Evolutionary conservation across 345 rosid species (phyloP), one percentile per base, ranked within the genome.

Genomic region (Eutrema japonicum): DNA sequence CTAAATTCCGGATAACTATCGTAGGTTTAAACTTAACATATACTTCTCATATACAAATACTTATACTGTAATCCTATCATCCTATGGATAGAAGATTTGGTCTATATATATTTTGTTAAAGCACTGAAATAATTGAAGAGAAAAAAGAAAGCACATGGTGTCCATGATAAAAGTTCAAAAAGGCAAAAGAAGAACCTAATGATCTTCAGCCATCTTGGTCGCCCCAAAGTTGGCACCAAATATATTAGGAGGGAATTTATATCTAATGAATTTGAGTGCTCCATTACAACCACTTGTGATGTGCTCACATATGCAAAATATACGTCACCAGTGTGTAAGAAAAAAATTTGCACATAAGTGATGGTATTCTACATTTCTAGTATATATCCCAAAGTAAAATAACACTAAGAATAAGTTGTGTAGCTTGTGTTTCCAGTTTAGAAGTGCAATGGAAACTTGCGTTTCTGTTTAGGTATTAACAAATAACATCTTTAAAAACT

Each of bases 131-230:
- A 41, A 74, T 66, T 74, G 61, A 59, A 49, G 71, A 42, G 10
- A 1, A 16, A 66, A 49, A 60, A 57, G 47, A 51, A 59, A 74
- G 73, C 78, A 67, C 78, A 67, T 74, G 78, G 62, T 33, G 47
- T 74, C 73, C 78, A 74, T 74, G 51, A 41, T 67, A 59, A 74
- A 67, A 67, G 68, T 74, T 66, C 38, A 73, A 66, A 64, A 50
- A 50, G 62, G 68, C 30, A 66, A 67, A 66, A 74, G 72, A 66
- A 18, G 68, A 59, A 67, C 62, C 62, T 74, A 67, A 58, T 74
- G 67, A 74, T 66, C 43, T 30, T 66, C 61, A 58, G 46, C 67
- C 63, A 63, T 63, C 37, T 8, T 63, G 76, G 70, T 52, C 69
- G 47, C 47, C 46, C 47, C 43, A 74, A 10, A 57, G 72, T 73